Evolutionary conservation across 192 early-diverging fungal genomes (phyloP).

Genomic region (Mortierella antarctica): DNA sequence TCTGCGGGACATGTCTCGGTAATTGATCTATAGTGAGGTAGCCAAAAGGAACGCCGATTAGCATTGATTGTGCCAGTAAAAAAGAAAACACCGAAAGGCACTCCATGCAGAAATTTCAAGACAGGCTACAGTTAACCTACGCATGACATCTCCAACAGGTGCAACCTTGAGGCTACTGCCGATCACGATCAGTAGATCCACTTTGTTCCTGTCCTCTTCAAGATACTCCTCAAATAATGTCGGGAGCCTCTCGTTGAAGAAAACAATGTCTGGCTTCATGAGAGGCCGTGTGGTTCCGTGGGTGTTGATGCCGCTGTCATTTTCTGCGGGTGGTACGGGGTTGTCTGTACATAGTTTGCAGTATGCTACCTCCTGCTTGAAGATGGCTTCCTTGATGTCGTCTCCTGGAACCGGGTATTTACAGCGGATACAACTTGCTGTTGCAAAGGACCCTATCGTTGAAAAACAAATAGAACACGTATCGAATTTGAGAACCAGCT

Average conservation of each 20-base stretch:
- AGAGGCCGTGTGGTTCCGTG: conserved; percentile 58
- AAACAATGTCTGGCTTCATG: conserved; percentile 98
- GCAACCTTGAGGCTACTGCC: conserved; percentile 96
- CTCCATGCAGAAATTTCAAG: neutral
- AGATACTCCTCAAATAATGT: conserved; percentile 81
- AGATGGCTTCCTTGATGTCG: conserved; percentile 84
- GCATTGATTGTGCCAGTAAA: neutral
- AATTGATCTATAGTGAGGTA: conserved; percentile 65
- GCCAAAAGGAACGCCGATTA: neutral
- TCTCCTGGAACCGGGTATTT: conserved; percentile 79
- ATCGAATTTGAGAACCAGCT: neutral
- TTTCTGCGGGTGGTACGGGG: neutral
- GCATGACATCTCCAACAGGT: conserved; percentile 92
- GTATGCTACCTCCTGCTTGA: conserved; percentile 77
- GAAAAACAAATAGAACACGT: neutral
- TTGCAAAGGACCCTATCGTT: conserved; percentile 88
- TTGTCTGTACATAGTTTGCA: conserved; percentile 59
- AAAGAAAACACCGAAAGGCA: neutral
- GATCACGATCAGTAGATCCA: conserved; percentile 94
- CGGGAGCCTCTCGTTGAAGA: conserved; percentile 96
- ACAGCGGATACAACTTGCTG: conserved; percentile 91
- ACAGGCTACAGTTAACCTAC: conserved; percentile 27
- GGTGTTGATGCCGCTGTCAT: conserved; percentile 1
- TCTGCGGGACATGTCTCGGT: conserved; percentile 85
- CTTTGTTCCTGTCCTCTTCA: conserved; percentile 75